phyloP scores from a whole-genome alignment of 257 asterid species.

The Solanum virginianum region DNA sequence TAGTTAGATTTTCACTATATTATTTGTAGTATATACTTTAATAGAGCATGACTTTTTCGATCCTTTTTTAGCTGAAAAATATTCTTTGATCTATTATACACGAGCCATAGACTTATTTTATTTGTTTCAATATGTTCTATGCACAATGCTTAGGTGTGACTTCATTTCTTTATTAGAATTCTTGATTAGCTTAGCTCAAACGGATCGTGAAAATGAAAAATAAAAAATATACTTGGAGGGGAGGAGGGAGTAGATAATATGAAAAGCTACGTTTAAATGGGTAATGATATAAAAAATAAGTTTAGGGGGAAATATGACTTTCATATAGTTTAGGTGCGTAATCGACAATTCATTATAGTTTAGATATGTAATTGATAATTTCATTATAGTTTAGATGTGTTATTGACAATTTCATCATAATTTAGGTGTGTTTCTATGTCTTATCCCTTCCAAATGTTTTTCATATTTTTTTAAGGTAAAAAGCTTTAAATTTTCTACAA shows the following conservation, averaged over 20 bases:
- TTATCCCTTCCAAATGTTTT: not conserved
- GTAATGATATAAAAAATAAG: not conserved
- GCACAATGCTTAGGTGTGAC: not conserved
- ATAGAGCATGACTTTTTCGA: no score
- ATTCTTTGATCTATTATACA: not conserved
- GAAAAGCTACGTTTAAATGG: not conserved
- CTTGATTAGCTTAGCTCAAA: not conserved
- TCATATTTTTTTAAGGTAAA: not conserved
- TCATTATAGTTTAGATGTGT: not conserved
- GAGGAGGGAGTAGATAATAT: not conserved
- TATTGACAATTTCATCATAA: not conserved
- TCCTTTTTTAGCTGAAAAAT: no score
- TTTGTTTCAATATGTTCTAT: not conserved
- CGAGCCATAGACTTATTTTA: not conserved
- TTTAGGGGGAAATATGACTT: not conserved
- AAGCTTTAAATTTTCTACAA: not conserved
- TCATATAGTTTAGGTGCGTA: rapidly evolving
- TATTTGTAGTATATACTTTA: not conserved
- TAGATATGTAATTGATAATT: not conserved
- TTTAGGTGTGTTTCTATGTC: not conserved
- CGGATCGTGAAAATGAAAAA: not conserved
- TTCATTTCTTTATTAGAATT: not conserved
- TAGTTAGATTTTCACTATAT: not conserved
- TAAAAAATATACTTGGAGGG: not conserved
- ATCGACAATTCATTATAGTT: not conserved